Evolutionary conservation across 1,284 basidiomycete genomes (phyloP), one percentile per base, ranked within the genome.

Genomic region (Inonotus obliquus): DNA sequence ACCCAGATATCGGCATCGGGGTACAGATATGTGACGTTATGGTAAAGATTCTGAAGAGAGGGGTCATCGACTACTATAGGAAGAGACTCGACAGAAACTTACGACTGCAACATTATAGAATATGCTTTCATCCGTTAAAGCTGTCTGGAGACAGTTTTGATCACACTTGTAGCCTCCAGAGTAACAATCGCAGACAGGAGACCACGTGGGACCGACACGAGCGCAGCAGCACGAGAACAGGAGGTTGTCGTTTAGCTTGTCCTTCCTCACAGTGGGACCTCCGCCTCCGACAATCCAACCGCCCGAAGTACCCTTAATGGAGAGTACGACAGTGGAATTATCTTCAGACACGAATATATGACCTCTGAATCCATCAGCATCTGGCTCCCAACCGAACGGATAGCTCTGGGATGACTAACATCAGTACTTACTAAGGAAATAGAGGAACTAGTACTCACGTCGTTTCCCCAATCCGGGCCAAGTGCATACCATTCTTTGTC

Each of bases 1-100:
- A 98, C 76, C 96, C 96, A 99, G 63, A 99, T 91, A 66, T 91
- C 90, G 59, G 95, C 85, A 65, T 92, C 77, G 7, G 96, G 97
- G 73, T 97, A 99, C 81, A 96, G 84, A 72, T 91, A 92, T 4
- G 94, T 91, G 55, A 99, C 69, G 77, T 98, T 27, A 82, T 82
- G 21, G 94, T 73, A 93, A 92, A 96, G 61, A 95, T 91, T 64
- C 81, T 62, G 87, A 72, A 0, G 93, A 92, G 71, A 96, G 76
- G 91, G 7, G 87, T 84, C 57, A 95, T 64, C 1, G 49, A 54
- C 41, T 19, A 39, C 51, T 13, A 14, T 17, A 9, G 13, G 17
- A n/a, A 5, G 32, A 23, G 29, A 58, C 5, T 39, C 4, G 44
- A 35, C 13, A 47, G 53, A 32, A 27, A 69, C 81, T 67, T 67